Base-by-base conservation (phyloP, 495 filamentous ascomycete species). In the Aspergillus kassunensis region DNA sequence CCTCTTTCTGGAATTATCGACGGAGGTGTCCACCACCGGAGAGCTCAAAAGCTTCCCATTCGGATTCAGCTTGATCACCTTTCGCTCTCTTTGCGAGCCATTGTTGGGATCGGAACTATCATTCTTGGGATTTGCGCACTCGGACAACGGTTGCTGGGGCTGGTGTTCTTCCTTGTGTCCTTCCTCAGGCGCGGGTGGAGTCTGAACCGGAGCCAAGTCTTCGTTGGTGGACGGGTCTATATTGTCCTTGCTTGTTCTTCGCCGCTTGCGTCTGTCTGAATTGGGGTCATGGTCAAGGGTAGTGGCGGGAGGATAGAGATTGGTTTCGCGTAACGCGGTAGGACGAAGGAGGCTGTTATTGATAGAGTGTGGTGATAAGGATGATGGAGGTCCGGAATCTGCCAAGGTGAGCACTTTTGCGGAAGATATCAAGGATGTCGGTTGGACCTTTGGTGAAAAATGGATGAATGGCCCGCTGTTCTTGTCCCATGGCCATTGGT, bases 41-140 rank as follows among this genome's bases (percentile, higher is more conserved):
- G 81, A 84, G 27, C 77, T 72, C n/a, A 75, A 46, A 16, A 84
- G 67, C 43, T 75, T 79, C n/a, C 81, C 82, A 55, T 80, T 80
- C 1, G 71, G 52, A 55, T 78, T 79, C 16, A 84, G 54, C 55
- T 73, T 77, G 16, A 84, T 59, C n/a, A 71, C 72, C 58, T 78
- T 82, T 45, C 67, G 71, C 15, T 64, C 54, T 13, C 60, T 34
- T 15, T 58, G 12, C 39, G 53, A 41, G 53, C 43, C 52, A 47
- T 20, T 30, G 7, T 3, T 18, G 9, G 51, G 11, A 15, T 20
- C 23, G 16, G 3, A 16, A n/a, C n/a, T 6, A 27, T n/a, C 34
- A 6, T 8, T 15, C 6, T 34, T 30, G 16, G 10, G 4, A 31
- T 31, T 16, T 13, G 18, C 2, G 19, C 8, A 4, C 10, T 37